These are phyloP conservation scores for Talaromyces trachyspermus DNA, from an alignment of 495 filamentous ascomycete species.

Conservation along the genomic window DNA sequence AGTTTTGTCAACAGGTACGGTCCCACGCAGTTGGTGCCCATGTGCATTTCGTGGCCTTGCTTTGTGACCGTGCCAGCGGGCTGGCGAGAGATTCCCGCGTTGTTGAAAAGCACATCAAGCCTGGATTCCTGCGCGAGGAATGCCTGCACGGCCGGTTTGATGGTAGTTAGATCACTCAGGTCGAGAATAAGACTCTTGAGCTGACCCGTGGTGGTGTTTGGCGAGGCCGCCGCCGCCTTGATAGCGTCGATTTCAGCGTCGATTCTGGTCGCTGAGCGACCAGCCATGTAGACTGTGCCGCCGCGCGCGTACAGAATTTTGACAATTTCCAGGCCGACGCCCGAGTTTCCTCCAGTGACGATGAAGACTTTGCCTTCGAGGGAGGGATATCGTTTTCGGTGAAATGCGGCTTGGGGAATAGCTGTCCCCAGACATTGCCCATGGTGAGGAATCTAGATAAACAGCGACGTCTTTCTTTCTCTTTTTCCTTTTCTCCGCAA, in stretches of 20 bases:
- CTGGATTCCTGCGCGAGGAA: constrained; percentile 33
- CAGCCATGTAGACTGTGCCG: constrained; percentile 33
- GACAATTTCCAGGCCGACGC: constrained; percentile 34
- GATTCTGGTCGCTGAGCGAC: constrained; percentile 23
- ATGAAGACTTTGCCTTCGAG: constrained; percentile 26
- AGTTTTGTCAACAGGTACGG: constrained; percentile 39
- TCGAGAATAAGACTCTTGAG: constrained; percentile 37
- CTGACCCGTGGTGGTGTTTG: constrained; percentile 17
- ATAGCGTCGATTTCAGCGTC: constrained; percentile 27
- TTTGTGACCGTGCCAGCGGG: constrained; percentile 25
- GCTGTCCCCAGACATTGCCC: too few relatives aligned
- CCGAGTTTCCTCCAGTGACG: constrained; percentile 34
- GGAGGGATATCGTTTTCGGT: not conserved
- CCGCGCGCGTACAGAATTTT: constrained; percentile 32
- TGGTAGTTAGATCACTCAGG: constrained; percentile 35
- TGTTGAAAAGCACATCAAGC: constrained; percentile 44
- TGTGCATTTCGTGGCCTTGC: constrained; percentile 38
- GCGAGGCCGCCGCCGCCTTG: not conserved
- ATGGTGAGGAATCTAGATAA: too few relatives aligned
- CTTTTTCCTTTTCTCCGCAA: too few relatives aligned
- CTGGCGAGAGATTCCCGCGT: constrained; percentile 41
- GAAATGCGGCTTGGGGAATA: not conserved
- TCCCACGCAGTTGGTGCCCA: constrained; percentile 41
- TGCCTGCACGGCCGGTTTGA: constrained; percentile 31
- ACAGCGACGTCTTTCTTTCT: too few relatives aligned